Conservation (phyloP, 1,139 yeast species). For the Suhomyces kunorum region DNA sequence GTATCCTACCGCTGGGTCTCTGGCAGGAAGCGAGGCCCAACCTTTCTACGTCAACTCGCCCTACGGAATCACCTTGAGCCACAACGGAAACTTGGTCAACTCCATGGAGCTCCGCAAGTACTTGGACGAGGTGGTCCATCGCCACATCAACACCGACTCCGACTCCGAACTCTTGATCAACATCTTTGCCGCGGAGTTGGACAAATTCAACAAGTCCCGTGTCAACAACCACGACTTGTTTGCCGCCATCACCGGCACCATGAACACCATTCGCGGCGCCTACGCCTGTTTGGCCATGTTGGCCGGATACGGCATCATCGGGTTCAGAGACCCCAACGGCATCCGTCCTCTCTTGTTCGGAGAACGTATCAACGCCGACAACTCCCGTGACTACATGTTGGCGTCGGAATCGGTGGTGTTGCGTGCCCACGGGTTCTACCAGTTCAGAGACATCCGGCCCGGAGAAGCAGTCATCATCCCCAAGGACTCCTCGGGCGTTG, state of each 20-base stretch:
- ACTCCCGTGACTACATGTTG: constrained; percentile 87
- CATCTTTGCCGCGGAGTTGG: constrained; percentile 88
- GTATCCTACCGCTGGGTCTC: constrained; percentile 98
- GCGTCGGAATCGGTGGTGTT: constrained; percentile 95
- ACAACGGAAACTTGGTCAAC: constrained; percentile 93
- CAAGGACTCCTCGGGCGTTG: constrained; percentile 50
- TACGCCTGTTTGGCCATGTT: constrained; percentile 94
- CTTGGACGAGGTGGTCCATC: constrained; percentile 91
- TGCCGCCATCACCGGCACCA: constrained; percentile 81
- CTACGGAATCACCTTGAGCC: constrained; percentile 86
- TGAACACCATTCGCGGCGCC: constrained; percentile 83
- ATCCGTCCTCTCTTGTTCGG: constrained; percentile 90
- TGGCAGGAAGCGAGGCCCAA: constrained; percentile 96
- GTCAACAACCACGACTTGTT: constrained; percentile 90
- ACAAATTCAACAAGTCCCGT: constrained; percentile 88
- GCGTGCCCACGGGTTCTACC: constrained; percentile 86
- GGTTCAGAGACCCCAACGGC: constrained; percentile 97
- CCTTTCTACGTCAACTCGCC: constrained; percentile 98
- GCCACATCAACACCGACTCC: constrained; percentile 95
- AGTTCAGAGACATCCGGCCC: constrained; percentile 80
- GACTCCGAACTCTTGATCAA: constrained; percentile 90
- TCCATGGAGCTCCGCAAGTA: constrained; percentile 73
- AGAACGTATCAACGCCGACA: constrained; percentile 67
- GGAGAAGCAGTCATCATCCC: constrained; percentile 97
- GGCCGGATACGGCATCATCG: constrained; percentile 94